Evolutionary conservation across 2,329 filamentous ascomycete species (phyloP), one percentile per base, ranked within the genome.

Genomic region (Massarina eburnea): DNA sequence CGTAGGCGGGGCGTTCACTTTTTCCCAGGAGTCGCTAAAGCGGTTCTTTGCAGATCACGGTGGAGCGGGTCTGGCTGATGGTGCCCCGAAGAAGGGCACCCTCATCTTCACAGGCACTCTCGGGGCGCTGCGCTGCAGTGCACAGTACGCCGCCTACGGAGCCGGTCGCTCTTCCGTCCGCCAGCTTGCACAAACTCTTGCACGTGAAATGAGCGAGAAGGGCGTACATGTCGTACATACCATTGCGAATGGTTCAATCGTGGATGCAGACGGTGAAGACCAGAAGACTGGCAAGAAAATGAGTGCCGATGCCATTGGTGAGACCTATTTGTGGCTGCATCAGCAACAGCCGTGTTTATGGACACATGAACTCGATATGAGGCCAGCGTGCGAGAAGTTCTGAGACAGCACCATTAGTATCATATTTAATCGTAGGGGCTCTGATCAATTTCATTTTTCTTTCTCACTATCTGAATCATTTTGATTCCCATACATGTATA

Each of bases 181-280:
- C 29, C 80, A 81, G 63, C 64, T 83, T 10, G 78, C 79, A 0
- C 79, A 82, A 61, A 76, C 73, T 7, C 62, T 83, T 34, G 79
- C 79, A 0, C 74, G 78, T 29, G 80, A 83, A 62, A 78, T 82
- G 66, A 79, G 74, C 52, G 71, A 72, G n/a, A 76, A 75, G 48
- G 80, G 80, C 2, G 64, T 83, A 0, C 79, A 83, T 60, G 78
- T 82, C 3, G 78, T 78, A n/a, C 80, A 84, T 63, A 73, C 80
- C 2, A 79, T 83, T 48, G 79, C 77, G 1, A 83, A 83, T 56
- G 79, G 79, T 0, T 66, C 62, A 0, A 82, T 83, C 43, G 69
- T 66, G 22, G 80, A 82, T 57, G 76, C 75, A 43, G 67, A 78
- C 21, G 73, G 72, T 1, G 73, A 78, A 43, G 75, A 75, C 21